Evolutionary conservation across 2,329 filamentous ascomycete species (phyloP), one percentile per base, ranked within the genome.

Genomic region (Chaetomiaceae sp.): DNA sequence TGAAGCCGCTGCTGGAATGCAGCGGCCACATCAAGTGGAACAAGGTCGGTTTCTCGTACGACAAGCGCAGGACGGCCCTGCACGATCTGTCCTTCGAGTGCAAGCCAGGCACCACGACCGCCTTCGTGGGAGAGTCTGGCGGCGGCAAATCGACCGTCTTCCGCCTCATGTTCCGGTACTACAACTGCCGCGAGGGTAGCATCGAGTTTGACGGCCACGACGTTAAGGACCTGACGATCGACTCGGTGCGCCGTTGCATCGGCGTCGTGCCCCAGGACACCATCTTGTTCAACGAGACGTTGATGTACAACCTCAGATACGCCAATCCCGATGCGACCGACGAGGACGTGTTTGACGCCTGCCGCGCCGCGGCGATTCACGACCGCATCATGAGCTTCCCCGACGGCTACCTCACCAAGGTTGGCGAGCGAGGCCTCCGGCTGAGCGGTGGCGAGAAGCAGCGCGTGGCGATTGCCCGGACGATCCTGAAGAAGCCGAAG

Each of bases 131-230:
- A 57, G 92, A 97, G 68, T 97, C 92, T 27, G 93, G 93, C 40
- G 93, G 93, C 53, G 93, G 93, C 58, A 99, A 99, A 69, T 97
- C 92, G 2, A 99, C 93, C 0, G 81, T 99, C 21, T 96, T 99
- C 74, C 86, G 93, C 44, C 79, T 97, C 43, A 83, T 99, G 66
- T 97, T 96, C 76, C 87, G 93, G 16, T 99, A 96, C 70, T 99
- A 97, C 74, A 95, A 96, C 65, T 82, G 85, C 48, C 77, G 84
- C 46, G 79, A 82, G 45, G 93, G 93, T 31, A 82, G 76, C 62
- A 95, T 97, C 51, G 81, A 86, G 63, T 75, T 99, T 48, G 93
- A 97, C 64, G 89, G 86, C 7, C 80, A 84, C 53, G 83, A 96
- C 64, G 87, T 96, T 43, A 83, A 87, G 66, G 83, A 90, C 58